These are phyloP conservation scores for Talaromyces verruculosus DNA, from an alignment of 2,329 filamentous ascomycete species.

Conservation along the genomic window DNA sequence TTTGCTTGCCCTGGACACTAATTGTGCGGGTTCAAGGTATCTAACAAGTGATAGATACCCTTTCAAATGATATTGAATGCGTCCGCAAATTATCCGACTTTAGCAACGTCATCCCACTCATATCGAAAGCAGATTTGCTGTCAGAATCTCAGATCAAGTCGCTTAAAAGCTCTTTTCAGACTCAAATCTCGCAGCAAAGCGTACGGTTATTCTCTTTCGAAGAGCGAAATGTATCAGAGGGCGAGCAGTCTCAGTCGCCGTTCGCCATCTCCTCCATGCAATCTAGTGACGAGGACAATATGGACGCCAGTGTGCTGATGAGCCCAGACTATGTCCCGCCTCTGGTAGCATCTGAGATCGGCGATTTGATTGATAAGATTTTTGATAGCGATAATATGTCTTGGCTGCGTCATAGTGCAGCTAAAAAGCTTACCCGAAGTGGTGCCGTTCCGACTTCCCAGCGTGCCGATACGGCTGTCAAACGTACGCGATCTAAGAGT, in stretches of 20 bases:
- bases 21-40: neutral
- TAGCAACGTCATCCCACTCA: constrained; percentile 81
- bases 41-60: constrained; percentile 48
- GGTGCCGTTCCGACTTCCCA: constrained; percentile 41
- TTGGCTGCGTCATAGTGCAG: constrained; percentile 78
- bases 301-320: constrained; percentile 94
- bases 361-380: constrained; percentile 66
- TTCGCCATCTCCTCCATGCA: constrained; percentile 77
- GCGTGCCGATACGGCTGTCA: constrained; percentile 24
- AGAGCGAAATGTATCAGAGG: constrained; percentile 33
- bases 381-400: constrained; percentile 76
- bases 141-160: constrained; percentile 56
- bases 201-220: constrained; percentile 67
- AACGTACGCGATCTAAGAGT: constrained; percentile 25
- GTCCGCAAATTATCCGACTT: constrained; percentile 68
- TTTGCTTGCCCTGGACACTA: constrained; percentile 43
- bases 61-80: constrained; percentile 67
- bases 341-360: constrained; percentile 72
- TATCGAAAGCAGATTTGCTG: constrained; percentile 74
- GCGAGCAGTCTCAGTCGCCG: constrained; percentile 46
- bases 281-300: constrained; percentile 71
- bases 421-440: constrained; percentile 78
- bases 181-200: constrained; percentile 44
- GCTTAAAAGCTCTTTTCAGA: constrained; percentile 56
- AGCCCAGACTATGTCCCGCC: constrained; percentile 85